Evolutionary conservation across 2,329 filamentous ascomycete genomes (phyloP).

Genomic region (Epichloe coenophiala): DNA sequence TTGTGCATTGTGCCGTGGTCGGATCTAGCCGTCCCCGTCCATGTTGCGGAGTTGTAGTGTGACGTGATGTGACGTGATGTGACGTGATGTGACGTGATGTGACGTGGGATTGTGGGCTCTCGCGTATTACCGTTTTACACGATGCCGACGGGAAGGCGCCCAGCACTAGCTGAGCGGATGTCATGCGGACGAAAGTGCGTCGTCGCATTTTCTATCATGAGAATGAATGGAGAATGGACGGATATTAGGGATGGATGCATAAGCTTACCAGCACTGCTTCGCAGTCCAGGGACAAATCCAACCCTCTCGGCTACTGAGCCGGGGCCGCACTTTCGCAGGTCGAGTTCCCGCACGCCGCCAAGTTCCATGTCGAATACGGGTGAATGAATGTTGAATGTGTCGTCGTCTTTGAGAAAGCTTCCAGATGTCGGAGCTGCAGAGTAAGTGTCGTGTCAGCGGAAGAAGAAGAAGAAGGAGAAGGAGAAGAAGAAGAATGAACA

Average conservation of each 20-base stretch:
- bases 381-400: too few species aligned
- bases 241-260: background rate
- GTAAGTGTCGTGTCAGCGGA: background rate
- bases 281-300: constrained; percentile 43
- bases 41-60: too few species aligned
- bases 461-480: background rate
- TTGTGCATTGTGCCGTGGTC: too few species aligned
- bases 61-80: too few species aligned
- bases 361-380: constrained; percentile 8
- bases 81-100: too few species aligned
- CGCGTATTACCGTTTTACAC: too few species aligned
- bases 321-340: constrained; percentile 33
- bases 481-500: too few species aligned
- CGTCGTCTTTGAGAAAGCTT: background rate
- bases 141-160: too few species aligned
- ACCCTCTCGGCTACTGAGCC: constrained; percentile 39
- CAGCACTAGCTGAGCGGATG: too few species aligned
- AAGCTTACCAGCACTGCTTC: constrained; percentile 45
- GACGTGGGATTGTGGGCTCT: too few species aligned
- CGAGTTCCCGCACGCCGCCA: constrained; percentile 31
- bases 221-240: too few species aligned
- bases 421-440: background rate
- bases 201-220: background rate
- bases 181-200: background rate
- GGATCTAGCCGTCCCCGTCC: too few species aligned